Base-by-base conservation (phyloP, 768 basidiomycete species). In the Megacollybia marginata region DNA sequence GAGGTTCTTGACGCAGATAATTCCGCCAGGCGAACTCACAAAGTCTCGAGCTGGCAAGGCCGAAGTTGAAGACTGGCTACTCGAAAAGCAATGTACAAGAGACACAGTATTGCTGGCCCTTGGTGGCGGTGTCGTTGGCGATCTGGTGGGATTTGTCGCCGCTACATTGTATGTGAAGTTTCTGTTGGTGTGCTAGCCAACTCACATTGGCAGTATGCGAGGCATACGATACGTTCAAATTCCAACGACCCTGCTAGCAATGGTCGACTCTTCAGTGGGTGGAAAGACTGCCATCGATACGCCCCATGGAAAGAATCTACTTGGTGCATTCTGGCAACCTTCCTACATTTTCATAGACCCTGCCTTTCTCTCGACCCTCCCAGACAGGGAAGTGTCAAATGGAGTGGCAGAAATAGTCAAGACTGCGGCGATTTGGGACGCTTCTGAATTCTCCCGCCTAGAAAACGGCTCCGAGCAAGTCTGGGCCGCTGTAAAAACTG, bases 201-300 rank as follows among this genome's bases (percentile, higher is more conserved):
- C 42, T 52, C 33, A 3, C 49, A 34, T 19, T 42, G 38, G 42
- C 54, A 95, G 93, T 70, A 99, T 99, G 96, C 88, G 96, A 48
- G 96, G 96, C 7, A 82, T 98, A 19, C 88, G 87, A 49, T 89
- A 95, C 67, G 85, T 91, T 18, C 96, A 99, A 69, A 89, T 99
- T 49, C 96, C 96, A 0, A 97, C 96, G 0, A 96, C 94, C 0
- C 74, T 99, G 2, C 78, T 99, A 51, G 92, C 94, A 6, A 99
- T 99, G 96, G 96, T 99, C 19, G 96, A 99, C 67, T 97, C 94
- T 0, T 85, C 91, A 52, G 85, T 99, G 42, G 96, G 96, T 5
- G 95, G 96, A 33, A 99, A 97, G 74, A 99, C 96, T 0, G 95
- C 96, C n/a, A 93, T 98, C 53, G 96, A 99, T 63, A 97, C 95